Evolutionary conservation across 2,329 filamentous ascomycete genomes (phyloP), one percentile per base, ranked within the genome.

Genomic region (Hypoxylon sp.): DNA sequence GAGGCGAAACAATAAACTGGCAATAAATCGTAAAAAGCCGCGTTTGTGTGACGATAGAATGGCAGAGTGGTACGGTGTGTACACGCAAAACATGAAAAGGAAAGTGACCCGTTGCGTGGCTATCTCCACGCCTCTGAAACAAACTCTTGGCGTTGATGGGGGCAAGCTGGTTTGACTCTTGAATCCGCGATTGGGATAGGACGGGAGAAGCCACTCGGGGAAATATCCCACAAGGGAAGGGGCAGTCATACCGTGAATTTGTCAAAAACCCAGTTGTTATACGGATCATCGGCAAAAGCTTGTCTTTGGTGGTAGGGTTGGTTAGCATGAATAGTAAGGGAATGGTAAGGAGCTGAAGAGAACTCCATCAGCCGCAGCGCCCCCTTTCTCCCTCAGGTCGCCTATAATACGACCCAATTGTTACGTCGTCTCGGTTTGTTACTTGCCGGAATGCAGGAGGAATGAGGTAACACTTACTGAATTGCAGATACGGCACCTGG

Each of bases 181-280:
- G 7, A 21, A 10, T 21, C 38, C 9, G 38, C 38, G 38, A 43
- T 19, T 19, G 38, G n/a, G 38, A 43, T 43, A 43, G 17, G 17
- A 13, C 11, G 9, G 28, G 25, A 21, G 38, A 46, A 14, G 32
- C n/a, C 13, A 45, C 21, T 38, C 50, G 50, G 32, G 3, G 17
- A 43, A 43, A 43, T 41, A 25, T n/a, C 14, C 19, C 4, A 36
- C 19, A 60, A 52, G 10, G 5, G 30, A 43, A 64, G 21, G 56
- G 30, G 50, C 19, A 30, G 30, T 48, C 75, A 60, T 73, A 77
- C 76, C 59, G 67, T 74, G 34, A 74, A 71, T 63, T 74, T 77
- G 56, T 77, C 72, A 59, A 78, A 78, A n/a, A 78, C 73, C 75
- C 76, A 77, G 50, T 78, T 77, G 58, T 74, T 77, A 65, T 78